phyloP scores from a whole-genome alignment of 495 filamentous ascomycete species.

The Aspergillus heteromorphus region DNA sequence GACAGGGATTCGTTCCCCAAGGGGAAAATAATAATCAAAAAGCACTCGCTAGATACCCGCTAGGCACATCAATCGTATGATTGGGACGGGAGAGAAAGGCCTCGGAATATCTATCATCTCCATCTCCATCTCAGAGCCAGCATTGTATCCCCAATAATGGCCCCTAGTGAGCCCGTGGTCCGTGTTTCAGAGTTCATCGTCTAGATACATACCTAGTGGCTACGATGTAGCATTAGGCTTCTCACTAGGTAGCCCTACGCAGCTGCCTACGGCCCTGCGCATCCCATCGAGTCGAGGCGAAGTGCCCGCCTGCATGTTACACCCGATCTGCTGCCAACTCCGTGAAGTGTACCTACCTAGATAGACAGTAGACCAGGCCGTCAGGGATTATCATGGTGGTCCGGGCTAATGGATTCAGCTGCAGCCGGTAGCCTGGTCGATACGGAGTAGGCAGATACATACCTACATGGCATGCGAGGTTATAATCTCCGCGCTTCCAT shows the following conservation, averaged over 20 bases:
- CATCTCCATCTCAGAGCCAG: conserved; percentile 1
- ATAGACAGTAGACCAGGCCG: neutral
- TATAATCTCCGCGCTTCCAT: neutral
- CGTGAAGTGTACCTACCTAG: too few relatives aligned
- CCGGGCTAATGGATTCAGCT: neutral
- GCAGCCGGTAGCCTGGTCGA: neutral
- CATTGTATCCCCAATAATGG: conserved; percentile 26
- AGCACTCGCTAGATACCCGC: too few relatives aligned
- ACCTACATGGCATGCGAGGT: neutral
- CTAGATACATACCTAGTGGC: neutral
- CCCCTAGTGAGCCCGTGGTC: conserved; percentile 25
- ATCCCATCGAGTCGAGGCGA: neutral
- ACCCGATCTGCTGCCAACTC: neutral
- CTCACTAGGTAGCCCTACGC: neutral
- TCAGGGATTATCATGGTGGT: neutral
- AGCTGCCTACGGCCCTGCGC: neutral
- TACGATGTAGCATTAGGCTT: neutral
- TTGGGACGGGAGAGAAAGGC: neutral
- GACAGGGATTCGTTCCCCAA: too few relatives aligned
- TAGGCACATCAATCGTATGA: conserved; percentile 11
- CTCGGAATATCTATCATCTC: neutral
- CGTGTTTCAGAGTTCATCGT: conserved; percentile 20
- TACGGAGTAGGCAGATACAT: too few relatives aligned
- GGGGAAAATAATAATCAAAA: too few relatives aligned
- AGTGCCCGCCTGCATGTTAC: neutral